These are phyloP conservation scores for Fonsecaea monophora DNA, from an alignment of 2,329 filamentous ascomycete genomes.

Conservation along the genomic window DNA sequence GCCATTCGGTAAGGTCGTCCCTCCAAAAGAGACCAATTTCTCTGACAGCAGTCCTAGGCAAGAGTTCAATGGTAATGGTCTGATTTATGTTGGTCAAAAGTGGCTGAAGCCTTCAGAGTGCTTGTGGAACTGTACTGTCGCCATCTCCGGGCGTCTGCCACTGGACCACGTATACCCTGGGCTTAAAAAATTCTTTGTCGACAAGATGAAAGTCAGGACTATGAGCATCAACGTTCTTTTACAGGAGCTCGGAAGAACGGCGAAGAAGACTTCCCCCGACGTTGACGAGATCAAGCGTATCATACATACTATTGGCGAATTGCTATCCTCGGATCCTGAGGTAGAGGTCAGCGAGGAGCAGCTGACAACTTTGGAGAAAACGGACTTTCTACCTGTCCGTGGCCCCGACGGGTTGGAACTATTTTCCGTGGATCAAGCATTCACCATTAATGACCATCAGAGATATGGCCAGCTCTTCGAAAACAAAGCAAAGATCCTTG, in stretches of 20 bases:
- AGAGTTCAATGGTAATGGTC: slow-evolving; percentile 13
- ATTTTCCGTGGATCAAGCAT: slow-evolving; percentile 12
- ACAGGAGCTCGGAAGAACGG: slow-evolving; percentile 20
- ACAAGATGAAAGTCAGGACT: slow-evolving; percentile 26
- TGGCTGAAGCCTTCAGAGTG: slow-evolving; percentile 28
- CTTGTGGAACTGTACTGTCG: slow-evolving; percentile 28
- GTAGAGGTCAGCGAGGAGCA: slow-evolving; percentile 16
- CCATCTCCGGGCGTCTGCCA: slow-evolving; percentile 20
- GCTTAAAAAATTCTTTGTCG: slow-evolving; percentile 31
- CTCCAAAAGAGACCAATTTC: neutral
- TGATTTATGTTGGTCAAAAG: slow-evolving; percentile 19
- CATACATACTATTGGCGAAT: slow-evolving; percentile 25
- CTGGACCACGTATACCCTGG: slow-evolving; percentile 22
- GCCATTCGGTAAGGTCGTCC: slow-evolving; percentile 15
- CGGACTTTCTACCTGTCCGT: slow-evolving; percentile 27
- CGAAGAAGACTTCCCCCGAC: slow-evolving; percentile 16
- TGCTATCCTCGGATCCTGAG: slow-evolving; percentile 17
- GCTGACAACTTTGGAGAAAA: slow-evolving; percentile 18
- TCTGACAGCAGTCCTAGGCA: slow-evolving; percentile 13
- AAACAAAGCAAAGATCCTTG: slow-evolving; percentile 19
- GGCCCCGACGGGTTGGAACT: slow-evolving; percentile 15
- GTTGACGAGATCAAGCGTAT: slow-evolving; percentile 24
- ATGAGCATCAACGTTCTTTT: slow-evolving; percentile 28
- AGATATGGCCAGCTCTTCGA: slow-evolving; percentile 24
- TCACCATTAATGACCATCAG: slow-evolving; percentile 29